Base-by-base conservation (phyloP, 305 asterid genomes). In the Fraxinus dipetala region DNA sequence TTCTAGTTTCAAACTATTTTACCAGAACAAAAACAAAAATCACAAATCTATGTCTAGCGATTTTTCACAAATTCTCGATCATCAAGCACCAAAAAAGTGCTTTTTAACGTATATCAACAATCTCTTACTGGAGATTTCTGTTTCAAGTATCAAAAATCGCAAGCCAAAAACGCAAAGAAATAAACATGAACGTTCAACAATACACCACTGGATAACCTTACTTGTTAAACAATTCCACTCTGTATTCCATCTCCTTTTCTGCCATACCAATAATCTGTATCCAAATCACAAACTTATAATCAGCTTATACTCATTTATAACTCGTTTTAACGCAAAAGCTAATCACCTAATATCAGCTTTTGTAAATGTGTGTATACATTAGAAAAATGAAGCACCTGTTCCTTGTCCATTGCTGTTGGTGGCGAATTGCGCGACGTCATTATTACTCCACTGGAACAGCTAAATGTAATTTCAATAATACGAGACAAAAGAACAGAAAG, bases 201-300 rank as follows among this genome's bases (percentile, higher is more conserved):
- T 61, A 79, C 77, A 76, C 13, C 81, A 35, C 35, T 65, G 78
- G 69, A 70, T 48, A 73, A 75, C 87, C 72, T 61, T 80, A 89
- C 95, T 82, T 89, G 89, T 86, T 86, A 85, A 90, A 88, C 83
- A 84, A 81, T 31, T 91, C 92, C 43, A 85, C 90, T 54, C 85
- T 86, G 70, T 90, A 86, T 74, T 90, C 91, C 89, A 89, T 82
- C 84, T 91, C 93, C 87, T 81, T 84, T 84, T 85, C 88, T 78
- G 83, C 87, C 86, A 88, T 80, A 10, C 87, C 91, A 82, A 89
- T 43, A 38, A 86, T 85, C 91, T 89, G 87, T 2, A 70, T 20
- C 43, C 26, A 36, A 51, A 63, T 34, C 14, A 75, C 22, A 30
- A 59, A 63, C 51, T 2, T 65, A 65, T 22, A 6, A 65, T 24